Percentiles rank a stretch among this genome's conserved stretches.
phyloP scores from a whole-genome alignment of 345 rosid genomes.

The Salix viminalis region DNA sequence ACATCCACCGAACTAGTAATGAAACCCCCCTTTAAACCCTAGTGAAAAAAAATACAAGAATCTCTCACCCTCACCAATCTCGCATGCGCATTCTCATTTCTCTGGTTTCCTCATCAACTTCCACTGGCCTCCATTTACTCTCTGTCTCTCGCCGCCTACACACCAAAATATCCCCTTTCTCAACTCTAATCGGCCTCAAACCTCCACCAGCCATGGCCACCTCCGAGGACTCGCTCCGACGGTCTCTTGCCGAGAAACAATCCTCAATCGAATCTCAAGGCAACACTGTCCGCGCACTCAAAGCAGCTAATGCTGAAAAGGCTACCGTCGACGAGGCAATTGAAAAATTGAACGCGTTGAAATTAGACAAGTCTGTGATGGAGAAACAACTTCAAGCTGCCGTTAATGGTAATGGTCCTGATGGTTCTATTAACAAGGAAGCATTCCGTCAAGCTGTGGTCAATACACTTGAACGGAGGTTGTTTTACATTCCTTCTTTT shows the following conservation, averaged over 20 bases:
- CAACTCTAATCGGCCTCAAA: conserved; percentile 3
- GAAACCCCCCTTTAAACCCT: background rate
- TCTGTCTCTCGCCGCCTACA: conserved; percentile 8
- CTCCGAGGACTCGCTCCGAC: conserved; percentile 64
- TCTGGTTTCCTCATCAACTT: conserved; percentile 26
- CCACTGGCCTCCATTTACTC: conserved; percentile 23
- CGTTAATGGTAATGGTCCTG: conserved; percentile 40
- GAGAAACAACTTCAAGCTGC: conserved; percentile 67
- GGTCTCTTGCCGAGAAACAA: conserved; percentile 50
- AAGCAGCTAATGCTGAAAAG: conserved; percentile 54
- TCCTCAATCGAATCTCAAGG: conserved; percentile 71
- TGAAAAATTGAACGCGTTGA: conserved; percentile 51
- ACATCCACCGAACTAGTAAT: too few relatives aligned
- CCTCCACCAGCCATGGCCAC: conserved; percentile 42
- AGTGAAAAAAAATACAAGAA: background rate
- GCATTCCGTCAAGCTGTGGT: conserved; percentile 70
- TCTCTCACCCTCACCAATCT: background rate
- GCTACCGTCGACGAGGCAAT: conserved; percentile 70
- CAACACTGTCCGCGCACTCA: conserved; percentile 66
- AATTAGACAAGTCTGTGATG: conserved; percentile 63
- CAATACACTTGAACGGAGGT: conserved; percentile 75
- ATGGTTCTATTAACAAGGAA: conserved; percentile 49
- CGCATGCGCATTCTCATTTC: conserved; percentile 41
- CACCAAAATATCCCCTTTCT: background rate
- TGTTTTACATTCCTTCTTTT: conserved; percentile 78